Evolutionary conservation across 768 basidiomycete genomes (phyloP).

Genomic region (Scleroderma citrinum): DNA sequence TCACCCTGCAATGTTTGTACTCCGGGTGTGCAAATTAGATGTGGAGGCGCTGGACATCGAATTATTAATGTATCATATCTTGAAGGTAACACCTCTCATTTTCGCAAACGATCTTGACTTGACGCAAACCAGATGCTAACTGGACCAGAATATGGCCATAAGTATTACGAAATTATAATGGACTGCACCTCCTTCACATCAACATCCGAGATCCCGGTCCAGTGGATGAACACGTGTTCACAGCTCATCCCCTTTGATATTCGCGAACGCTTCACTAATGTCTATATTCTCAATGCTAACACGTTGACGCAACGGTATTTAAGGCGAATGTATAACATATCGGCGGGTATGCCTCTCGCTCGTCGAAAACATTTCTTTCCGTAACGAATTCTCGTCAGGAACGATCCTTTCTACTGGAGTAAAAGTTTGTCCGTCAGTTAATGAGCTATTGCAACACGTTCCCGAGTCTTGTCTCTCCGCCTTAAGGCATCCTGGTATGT

Average conservation of each 20-base stretch:
- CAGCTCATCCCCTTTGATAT: constrained; percentile 72
- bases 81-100: constrained; percentile 45
- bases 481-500: constrained; percentile 53
- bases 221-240: constrained; percentile 74
- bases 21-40: constrained; percentile 64
- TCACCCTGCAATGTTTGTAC: constrained; percentile 48
- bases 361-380: neutral
- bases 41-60: constrained; percentile 79
- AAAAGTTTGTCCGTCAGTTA: constrained; percentile 57
- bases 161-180: constrained; percentile 64
- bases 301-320: constrained; percentile 65
- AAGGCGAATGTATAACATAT: constrained; percentile 70
- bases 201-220: constrained; percentile 71
- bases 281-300: constrained; percentile 74
- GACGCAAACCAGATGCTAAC: constrained; percentile 42
- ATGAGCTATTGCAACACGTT: constrained; percentile 53
- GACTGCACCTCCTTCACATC: constrained; percentile 78
- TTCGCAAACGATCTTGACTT: neutral
- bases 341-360: constrained; percentile 32
- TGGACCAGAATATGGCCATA: constrained; percentile 40
- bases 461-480: constrained; percentile 41
- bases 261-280: constrained; percentile 49
- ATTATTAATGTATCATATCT: constrained; percentile 68
- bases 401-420: constrained; percentile 46
- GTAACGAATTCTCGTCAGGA: constrained; percentile 31